These are phyloP conservation scores for Cladosporium colombiae DNA, from an alignment of 2,329 filamentous ascomycete genomes.

Conservation along the genomic window DNA sequence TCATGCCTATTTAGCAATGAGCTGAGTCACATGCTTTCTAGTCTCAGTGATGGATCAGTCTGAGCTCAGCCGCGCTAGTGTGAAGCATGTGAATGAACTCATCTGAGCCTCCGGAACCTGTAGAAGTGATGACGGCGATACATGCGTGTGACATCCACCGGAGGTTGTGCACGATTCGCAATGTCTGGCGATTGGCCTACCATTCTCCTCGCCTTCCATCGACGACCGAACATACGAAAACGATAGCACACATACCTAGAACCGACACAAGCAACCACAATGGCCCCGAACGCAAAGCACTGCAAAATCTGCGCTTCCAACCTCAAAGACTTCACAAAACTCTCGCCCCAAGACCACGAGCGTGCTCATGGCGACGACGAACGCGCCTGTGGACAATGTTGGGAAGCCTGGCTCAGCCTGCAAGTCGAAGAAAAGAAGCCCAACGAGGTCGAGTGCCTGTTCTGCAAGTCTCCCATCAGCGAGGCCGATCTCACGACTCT, in stretches of 20 bases:
- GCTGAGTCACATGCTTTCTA: neutral
- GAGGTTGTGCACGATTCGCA: neutral
- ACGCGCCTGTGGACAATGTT: constrained; percentile 26
- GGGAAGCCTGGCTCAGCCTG: constrained; percentile 25
- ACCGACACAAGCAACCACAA: neutral
- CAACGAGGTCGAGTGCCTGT: constrained; percentile 24
- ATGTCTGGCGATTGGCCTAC: neutral
- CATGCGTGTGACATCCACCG: neutral
- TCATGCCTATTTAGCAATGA: neutral
- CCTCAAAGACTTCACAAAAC: too few species aligned
- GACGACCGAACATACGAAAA: neutral
- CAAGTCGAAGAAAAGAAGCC: constrained; percentile 18
- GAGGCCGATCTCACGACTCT: too few species aligned
- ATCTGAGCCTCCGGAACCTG: neutral
- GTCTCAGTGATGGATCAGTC: neutral
- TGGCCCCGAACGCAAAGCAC: constrained; percentile 4
- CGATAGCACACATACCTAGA: neutral
- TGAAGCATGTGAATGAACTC: neutral
- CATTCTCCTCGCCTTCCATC: neutral
- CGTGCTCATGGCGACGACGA: too few species aligned
- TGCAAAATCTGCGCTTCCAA: constrained; percentile 24
- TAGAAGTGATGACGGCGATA: neutral
- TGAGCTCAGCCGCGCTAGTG: neutral
- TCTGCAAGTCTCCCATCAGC: too few species aligned
- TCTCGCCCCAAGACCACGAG: too few species aligned